Conservation (phyloP, 768 basidiomycete genomes). For the Boletus speciosus region DNA sequence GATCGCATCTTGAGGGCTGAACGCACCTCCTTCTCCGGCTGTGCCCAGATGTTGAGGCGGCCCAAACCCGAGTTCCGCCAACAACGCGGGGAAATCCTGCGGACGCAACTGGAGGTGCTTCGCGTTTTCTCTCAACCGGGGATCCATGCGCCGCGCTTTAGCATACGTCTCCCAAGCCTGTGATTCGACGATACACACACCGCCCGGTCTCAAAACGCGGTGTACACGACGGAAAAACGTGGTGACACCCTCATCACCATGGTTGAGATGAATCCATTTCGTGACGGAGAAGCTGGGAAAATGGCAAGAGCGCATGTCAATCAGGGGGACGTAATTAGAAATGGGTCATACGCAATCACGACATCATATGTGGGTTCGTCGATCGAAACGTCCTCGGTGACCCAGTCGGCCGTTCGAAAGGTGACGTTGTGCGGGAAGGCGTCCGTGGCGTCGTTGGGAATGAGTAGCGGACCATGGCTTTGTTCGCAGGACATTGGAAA, state of each 20-base stretch:
- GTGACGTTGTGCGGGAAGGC: conserved; percentile 77
- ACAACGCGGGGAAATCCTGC: conserved; percentile 52
- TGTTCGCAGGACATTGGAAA: conserved; percentile 80
- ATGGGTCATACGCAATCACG: conserved; percentile 63
- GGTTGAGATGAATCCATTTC: conserved; percentile 90
- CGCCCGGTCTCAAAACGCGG: conserved; percentile 54
- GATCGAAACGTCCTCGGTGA: conserved; percentile 48
- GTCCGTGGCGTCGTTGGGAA: conserved; percentile 38
- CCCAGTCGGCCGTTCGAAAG: conserved; percentile 76
- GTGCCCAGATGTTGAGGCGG: conserved; percentile 46
- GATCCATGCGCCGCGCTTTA: conserved; percentile 69
- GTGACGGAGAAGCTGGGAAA: conserved; percentile 60
- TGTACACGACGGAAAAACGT: conserved; percentile 65
- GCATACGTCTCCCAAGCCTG: conserved; percentile 84
- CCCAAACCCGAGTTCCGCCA: conserved; percentile 63
- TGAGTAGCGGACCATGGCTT: conserved; percentile 69
- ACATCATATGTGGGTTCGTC: conserved; percentile 70
- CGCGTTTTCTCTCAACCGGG: conserved; percentile 59
- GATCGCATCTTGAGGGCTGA: too few species aligned
- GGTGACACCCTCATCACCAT: conserved; percentile 68
- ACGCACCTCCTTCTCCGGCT: conserved; percentile 63
- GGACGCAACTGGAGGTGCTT: conserved; percentile 57
- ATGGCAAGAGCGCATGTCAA: background rate
- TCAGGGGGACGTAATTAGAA: background rate
- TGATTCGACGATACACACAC: conserved; percentile 74